These are phyloP conservation scores for Coniella lustricola DNA, from an alignment of 2,329 filamentous ascomycete species.

Conservation along the genomic window DNA sequence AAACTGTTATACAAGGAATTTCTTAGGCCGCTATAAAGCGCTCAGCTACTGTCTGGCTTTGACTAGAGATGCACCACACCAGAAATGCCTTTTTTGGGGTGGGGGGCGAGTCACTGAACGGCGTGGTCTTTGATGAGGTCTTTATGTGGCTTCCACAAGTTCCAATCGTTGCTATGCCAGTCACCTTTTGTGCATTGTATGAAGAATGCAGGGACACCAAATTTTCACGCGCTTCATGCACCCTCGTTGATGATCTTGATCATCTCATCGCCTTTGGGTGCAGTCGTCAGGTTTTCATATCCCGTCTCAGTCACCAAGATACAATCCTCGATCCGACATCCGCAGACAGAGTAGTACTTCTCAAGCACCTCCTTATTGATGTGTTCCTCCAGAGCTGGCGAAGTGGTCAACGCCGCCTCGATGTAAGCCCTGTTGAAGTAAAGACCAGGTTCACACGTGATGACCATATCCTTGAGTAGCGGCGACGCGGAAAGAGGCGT, in stretches of 20 bases:
- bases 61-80: neutral
- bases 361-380: conserved; percentile 61
- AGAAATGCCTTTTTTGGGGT: conserved; percentile 7
- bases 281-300: conserved; percentile 75
- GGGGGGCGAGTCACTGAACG: too few relatives aligned
- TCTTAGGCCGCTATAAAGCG: too few relatives aligned
- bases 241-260: conserved; percentile 50
- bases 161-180: too few relatives aligned
- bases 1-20: too few relatives aligned
- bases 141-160: too few relatives aligned
- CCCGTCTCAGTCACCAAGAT: conserved; percentile 72
- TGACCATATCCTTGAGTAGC: conserved; percentile 56
- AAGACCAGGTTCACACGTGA: conserved; percentile 75
- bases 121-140: too few relatives aligned
- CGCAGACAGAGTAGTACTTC: conserved; percentile 71
- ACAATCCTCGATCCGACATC: conserved; percentile 89
- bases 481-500: conserved; percentile 24
- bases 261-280: conserved; percentile 69
- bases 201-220: too few relatives aligned
- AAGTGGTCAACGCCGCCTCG: conserved; percentile 58
- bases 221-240: too few relatives aligned
- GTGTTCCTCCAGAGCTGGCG: conserved; percentile 50
- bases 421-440: conserved; percentile 53
- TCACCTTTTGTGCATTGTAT: too few relatives aligned
- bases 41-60: neutral